Evolutionary conservation across 2,329 filamentous ascomycete genomes (phyloP).

Genomic region (Ambrosiella xylebori): DNA sequence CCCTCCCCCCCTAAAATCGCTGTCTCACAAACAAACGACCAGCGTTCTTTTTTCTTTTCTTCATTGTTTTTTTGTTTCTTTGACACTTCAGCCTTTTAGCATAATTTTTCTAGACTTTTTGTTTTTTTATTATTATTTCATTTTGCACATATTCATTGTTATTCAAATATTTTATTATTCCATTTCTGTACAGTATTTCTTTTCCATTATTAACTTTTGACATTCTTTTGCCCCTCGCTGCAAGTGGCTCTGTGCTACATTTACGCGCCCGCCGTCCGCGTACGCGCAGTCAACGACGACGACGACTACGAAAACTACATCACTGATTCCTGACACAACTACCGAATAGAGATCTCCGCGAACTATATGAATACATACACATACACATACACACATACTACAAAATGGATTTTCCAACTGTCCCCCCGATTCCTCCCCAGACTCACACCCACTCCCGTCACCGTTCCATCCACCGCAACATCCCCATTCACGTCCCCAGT

Average conservation of each 20-base stretch:
- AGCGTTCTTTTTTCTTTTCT: no score
- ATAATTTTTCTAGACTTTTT: no score
- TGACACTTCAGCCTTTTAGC: neutral
- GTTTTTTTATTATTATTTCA: neutral
- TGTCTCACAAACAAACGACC: no score
- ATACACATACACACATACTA: neutral
- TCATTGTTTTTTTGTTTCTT: neutral
- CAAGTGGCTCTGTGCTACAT: no score
- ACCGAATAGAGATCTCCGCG: neutral
- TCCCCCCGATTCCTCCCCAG: constrained; percentile 14
- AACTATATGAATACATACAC: neutral
- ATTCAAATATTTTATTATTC: neutral
- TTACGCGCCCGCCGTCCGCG: no score
- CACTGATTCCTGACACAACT: neutral
- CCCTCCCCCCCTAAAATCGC: no score
- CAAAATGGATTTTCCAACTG: constrained; percentile 13
- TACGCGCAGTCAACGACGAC: no score
- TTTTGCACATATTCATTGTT: neutral
- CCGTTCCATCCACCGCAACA: constrained; percentile 12
- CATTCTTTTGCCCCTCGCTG: no score
- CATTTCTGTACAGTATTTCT: neutral
- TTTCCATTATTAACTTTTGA: no score
- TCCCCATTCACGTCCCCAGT: constrained; percentile 6
- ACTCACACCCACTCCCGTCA: constrained; percentile 14
- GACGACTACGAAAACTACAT: no score